phyloP scores from a whole-genome alignment of 495 filamentous ascomycete species.

The Aspergillus sparsus region DNA sequence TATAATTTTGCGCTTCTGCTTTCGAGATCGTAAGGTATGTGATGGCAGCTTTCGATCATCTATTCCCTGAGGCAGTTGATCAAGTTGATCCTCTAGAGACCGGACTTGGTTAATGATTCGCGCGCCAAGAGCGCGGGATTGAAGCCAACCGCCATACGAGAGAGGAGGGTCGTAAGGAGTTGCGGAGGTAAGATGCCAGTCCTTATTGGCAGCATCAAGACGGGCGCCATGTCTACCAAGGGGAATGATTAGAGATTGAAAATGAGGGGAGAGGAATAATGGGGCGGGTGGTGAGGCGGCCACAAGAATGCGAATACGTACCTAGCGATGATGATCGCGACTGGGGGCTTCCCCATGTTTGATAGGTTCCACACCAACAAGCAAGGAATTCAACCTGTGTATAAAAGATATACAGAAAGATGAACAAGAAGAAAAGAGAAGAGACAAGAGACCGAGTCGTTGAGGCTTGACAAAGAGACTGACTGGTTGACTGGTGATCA shows the following conservation, averaged over 20 bases:
- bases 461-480: slow-evolving; percentile 3
- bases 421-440: background rate
- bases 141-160: slow-evolving; percentile 91
- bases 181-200: slow-evolving; percentile 94
- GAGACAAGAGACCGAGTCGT: background rate
- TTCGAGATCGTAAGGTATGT: slow-evolving; percentile 22
- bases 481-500: slow-evolving; percentile 15
- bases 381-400: background rate
- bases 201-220: slow-evolving; percentile 87
- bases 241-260: slow-evolving; percentile 8
- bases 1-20: slow-evolving; percentile 57
- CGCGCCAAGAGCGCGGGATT: slow-evolving; percentile 73
- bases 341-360: slow-evolving; percentile 59
- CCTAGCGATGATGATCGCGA: slow-evolving; percentile 81
- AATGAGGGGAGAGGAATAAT: background rate
- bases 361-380: slow-evolving; percentile 3
- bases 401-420: background rate
- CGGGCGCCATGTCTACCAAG: slow-evolving; percentile 78
- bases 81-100: slow-evolving; percentile 31
- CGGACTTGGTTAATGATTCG: slow-evolving; percentile 76
- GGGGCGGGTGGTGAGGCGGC: too few species aligned
- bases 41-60: slow-evolving; percentile 14
- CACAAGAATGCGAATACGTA: slow-evolving; percentile 36
- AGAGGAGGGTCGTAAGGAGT: slow-evolving; percentile 95
- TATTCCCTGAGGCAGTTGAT: slow-evolving; percentile 27